Evolutionary conservation across 2,329 filamentous ascomycete genomes (phyloP).

Genomic region (Trichoderma sp.): DNA sequence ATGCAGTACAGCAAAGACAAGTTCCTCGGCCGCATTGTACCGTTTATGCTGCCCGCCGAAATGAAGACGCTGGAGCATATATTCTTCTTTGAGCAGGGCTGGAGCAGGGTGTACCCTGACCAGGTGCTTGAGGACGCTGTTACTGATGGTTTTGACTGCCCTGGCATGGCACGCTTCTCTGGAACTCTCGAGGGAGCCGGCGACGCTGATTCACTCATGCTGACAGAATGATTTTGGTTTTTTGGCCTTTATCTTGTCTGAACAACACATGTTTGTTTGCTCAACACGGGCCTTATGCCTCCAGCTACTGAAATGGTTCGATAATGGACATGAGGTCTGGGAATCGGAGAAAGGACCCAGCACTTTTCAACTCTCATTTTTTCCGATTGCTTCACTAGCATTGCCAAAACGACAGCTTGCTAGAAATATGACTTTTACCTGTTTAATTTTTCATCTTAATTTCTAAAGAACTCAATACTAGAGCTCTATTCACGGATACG

Average conservation of each 20-base stretch:
- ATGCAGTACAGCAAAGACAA: constrained; percentile 46
- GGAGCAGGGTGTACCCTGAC: constrained; percentile 43
- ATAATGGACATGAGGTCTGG: constrained; percentile 1
- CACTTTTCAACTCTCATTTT: not conserved
- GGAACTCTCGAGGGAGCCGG: constrained; percentile 38
- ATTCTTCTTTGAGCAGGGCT: constrained; percentile 46
- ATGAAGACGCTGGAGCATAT: constrained; percentile 36
- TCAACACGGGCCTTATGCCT: not conserved
- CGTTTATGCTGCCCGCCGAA: constrained; percentile 40
- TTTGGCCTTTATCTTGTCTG: constrained; percentile 1
- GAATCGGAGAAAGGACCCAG: not conserved
- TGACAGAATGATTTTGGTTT: not conserved
- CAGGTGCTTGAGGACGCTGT: constrained; percentile 40
- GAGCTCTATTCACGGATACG: not conserved
- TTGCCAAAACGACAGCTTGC: not conserved
- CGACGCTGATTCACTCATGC: not conserved
- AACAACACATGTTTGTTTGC: constrained; percentile 4
- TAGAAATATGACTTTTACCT: not conserved
- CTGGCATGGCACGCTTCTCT: constrained; percentile 48
- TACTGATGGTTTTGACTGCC: constrained; percentile 42
- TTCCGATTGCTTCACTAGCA: not conserved
- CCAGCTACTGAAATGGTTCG: not conserved
- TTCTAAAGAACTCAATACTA: not conserved
- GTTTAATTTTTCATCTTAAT: not conserved
- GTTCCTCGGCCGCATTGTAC: constrained; percentile 43